Evolutionary conservation across 2,329 filamentous ascomycete species (phyloP).

Genomic region (Metarhizium brunneum): DNA sequence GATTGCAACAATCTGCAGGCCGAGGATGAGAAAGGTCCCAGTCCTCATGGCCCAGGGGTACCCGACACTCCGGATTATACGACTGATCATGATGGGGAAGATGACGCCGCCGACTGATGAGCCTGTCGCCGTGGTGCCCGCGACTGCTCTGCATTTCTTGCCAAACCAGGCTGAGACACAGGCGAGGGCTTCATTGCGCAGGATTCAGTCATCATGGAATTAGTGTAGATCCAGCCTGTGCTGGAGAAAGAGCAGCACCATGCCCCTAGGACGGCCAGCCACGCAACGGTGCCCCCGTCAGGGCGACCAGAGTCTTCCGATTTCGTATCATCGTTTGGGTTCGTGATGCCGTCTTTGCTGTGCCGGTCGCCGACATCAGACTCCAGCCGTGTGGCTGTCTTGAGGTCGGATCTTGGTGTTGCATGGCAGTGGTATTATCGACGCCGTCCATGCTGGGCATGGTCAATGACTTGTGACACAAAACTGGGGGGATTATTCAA

Average conservation of each 20-base stretch:
- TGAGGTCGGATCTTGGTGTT: too few species aligned
- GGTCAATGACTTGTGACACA: too few species aligned
- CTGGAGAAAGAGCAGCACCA: conserved; percentile 32
- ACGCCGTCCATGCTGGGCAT: too few species aligned
- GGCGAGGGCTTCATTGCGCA: neutral
- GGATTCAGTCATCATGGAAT: conserved; percentile 21
- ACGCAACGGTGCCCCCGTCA: conserved; percentile 23
- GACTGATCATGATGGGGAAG: conserved; percentile 23
- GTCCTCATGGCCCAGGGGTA: conserved; percentile 23
- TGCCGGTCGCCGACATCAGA: too few species aligned
- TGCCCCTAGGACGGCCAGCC: conserved; percentile 29
- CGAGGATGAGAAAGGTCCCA: conserved; percentile 10
- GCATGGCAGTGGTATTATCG: too few species aligned
- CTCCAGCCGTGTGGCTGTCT: too few species aligned
- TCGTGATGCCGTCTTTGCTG: too few species aligned
- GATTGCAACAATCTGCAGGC: neutral
- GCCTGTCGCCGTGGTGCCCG: conserved; percentile 17
- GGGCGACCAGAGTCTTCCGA: neutral
- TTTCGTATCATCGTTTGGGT: too few species aligned
- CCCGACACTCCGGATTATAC: conserved; percentile 17
- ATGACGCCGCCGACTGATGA: conserved; percentile 23
- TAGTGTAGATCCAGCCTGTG: conserved; percentile 38
- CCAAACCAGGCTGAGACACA: conserved; percentile 16
- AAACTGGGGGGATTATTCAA: too few species aligned
- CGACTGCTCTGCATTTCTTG: conserved; percentile 14